phyloP scores from a whole-genome alignment of 2,329 filamentous ascomycete species.

The Penicillium corylophilum region DNA sequence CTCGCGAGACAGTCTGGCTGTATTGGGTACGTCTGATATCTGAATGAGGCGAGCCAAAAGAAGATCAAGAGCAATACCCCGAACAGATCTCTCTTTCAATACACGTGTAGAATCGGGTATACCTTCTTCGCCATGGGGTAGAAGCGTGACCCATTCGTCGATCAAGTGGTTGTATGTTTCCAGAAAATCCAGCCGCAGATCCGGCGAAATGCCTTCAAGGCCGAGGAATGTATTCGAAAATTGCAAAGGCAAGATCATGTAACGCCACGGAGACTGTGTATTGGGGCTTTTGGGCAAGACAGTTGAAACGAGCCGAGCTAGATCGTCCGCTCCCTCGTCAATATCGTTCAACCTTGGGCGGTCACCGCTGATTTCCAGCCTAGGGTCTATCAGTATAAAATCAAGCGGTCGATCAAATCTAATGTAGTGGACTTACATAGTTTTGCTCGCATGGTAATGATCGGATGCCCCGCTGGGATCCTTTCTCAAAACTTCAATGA shows the following conservation, averaged over 20 bases:
- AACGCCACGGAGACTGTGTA: constrained; percentile 8
- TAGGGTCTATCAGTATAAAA: constrained; percentile 17
- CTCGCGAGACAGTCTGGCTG: not conserved
- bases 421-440: constrained; percentile 29
- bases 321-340: constrained; percentile 33
- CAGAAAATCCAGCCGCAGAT: constrained; percentile 21
- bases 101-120: constrained; percentile 40
- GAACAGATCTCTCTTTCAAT: constrained; percentile 39
- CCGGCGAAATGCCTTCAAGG: constrained; percentile 4
- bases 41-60: constrained; percentile 33
- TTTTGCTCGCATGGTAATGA: constrained; percentile 20
- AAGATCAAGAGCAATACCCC: constrained; percentile 38
- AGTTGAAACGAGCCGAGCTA: constrained; percentile 27
- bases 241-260: constrained; percentile 23
- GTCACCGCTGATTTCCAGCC: constrained; percentile 33
- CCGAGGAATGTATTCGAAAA: constrained; percentile 14
- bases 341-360: constrained; percentile 35
- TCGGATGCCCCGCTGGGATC: constrained; percentile 5
- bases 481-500: constrained; percentile 21
- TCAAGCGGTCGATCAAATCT: not conserved
- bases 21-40: constrained; percentile 10
- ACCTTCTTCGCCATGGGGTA: constrained; percentile 27
- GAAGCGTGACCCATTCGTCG: constrained; percentile 36
- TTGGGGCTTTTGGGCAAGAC: constrained; percentile 6
- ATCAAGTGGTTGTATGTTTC: constrained; percentile 38